A percentile compares a stretch with the other conserved stretches of the same genome.
Evolutionary conservation across 75 land plant species (phyloP).

Genomic region (Isoetes taiwanensis): DNA sequence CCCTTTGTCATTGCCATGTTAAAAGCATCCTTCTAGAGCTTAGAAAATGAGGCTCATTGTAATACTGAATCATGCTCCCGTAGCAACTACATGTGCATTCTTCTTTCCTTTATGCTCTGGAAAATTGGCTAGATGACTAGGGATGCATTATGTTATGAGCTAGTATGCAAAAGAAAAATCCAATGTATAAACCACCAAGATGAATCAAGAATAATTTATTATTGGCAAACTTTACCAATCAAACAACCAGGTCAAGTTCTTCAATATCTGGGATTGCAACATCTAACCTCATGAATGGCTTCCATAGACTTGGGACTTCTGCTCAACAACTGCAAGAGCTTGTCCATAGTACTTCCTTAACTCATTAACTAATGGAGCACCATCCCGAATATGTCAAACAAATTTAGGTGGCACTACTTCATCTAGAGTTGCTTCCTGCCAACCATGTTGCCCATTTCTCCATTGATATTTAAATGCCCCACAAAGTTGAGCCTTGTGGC

Average conservation of each 20-base stretch:
- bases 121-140: too few relatives aligned
- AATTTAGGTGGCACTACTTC: conserved; percentile 69
- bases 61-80: too few relatives aligned
- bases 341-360: conserved; percentile 48
- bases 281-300: conserved; percentile 40
- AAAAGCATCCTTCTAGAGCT: too few relatives aligned
- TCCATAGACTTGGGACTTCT: conserved; percentile 45
- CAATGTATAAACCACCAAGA: too few relatives aligned
- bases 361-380: conserved; percentile 15
- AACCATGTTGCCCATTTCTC: conserved; percentile 73
- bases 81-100: too few relatives aligned
- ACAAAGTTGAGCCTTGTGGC: conserved; percentile 71
- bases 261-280: conserved; percentile 30
- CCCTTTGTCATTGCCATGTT: too few relatives aligned
- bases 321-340: conserved; percentile 54
- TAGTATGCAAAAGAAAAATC: too few relatives aligned
- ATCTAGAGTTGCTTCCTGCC: conserved; percentile 62
- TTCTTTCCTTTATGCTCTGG: too few relatives aligned
- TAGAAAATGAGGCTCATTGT: too few relatives aligned
- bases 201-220: too few relatives aligned
- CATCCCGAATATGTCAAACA: conserved; percentile 79
- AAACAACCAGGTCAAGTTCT: conserved; percentile 73
- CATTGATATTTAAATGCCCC: conserved; percentile 62
- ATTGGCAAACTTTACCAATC: too few relatives aligned
- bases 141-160: too few relatives aligned